A percentile compares a stretch with the other conserved stretches of the same genome.
These are phyloP conservation scores for Aspergillus coremiiformis DNA, from an alignment of 495 filamentous ascomycete species.

Conservation along the genomic window DNA sequence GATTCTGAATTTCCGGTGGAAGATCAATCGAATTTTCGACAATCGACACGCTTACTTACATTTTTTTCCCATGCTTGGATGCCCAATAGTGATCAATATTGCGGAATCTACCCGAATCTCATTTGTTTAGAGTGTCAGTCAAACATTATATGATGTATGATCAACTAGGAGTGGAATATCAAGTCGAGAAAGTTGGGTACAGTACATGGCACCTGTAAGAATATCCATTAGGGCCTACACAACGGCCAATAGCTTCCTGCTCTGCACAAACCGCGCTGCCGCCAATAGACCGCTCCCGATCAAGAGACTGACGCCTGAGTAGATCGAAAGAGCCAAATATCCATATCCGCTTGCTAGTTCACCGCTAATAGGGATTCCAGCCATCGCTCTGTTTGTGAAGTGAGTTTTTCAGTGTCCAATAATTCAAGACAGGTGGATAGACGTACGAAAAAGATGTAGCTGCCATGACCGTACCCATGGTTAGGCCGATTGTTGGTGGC, in stretches of 20 bases:
- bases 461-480: conserved; percentile 27
- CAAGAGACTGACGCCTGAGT: conserved; percentile 26
- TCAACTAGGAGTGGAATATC: too few species aligned
- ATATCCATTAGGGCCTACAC: too few species aligned
- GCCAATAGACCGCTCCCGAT: conserved; percentile 24
- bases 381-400: conserved; percentile 23
- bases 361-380: conserved; percentile 31
- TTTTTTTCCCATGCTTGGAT: too few species aligned
- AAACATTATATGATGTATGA: too few species aligned
- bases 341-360: conserved; percentile 26
- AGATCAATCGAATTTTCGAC: too few species aligned
- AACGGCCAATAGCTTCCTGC: conserved; percentile 12
- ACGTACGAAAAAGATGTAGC: conserved; percentile 33
- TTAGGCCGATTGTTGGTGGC: conserved; percentile 22
- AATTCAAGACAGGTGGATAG: background rate
- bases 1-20: too few species aligned
- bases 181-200: too few species aligned
- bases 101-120: too few species aligned
- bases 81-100: too few species aligned
- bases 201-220: too few species aligned
- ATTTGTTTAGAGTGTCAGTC: too few species aligned
- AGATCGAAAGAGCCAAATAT: conserved; percentile 31
- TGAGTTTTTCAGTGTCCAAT: background rate
- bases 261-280: conserved; percentile 21
- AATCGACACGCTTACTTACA: too few species aligned